Evolutionary conservation across 768 basidiomycete genomes (phyloP).

Genomic region (Boletus sensibilis): DNA sequence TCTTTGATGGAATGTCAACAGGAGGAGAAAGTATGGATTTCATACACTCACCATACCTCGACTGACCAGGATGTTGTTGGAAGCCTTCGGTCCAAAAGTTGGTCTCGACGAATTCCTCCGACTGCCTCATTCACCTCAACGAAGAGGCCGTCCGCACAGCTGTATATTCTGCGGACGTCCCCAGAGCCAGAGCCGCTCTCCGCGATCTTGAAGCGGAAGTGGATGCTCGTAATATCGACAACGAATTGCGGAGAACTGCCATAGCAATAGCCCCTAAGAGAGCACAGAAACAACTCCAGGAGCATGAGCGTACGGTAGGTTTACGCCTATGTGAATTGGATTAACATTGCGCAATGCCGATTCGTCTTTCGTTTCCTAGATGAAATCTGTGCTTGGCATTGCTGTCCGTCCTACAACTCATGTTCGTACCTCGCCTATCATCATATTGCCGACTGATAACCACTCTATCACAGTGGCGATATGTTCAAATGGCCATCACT

Average conservation of each 20-base stretch:
- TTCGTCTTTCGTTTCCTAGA: slow-evolving; percentile 36
- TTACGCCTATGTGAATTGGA: background rate
- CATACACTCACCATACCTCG: slow-evolving; percentile 25
- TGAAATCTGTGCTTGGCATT: slow-evolving; percentile 58
- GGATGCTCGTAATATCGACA: slow-evolving; percentile 41
- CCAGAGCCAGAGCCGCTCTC: slow-evolving; percentile 48
- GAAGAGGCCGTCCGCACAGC: slow-evolving; percentile 68
- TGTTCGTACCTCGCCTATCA: slow-evolving; percentile 42
- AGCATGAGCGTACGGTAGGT: slow-evolving; percentile 52
- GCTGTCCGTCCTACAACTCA: slow-evolving; percentile 66
- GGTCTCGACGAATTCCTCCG: slow-evolving; percentile 50
- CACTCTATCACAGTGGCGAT: slow-evolving; percentile 65
- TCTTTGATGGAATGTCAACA: slow-evolving; percentile 74
- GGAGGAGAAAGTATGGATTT: slow-evolving; percentile 69
- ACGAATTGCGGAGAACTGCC: slow-evolving; percentile 44
- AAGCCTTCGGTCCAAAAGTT: slow-evolving; percentile 22
- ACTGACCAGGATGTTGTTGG: slow-evolving; percentile 47
- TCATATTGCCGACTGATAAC: slow-evolving; percentile 6
- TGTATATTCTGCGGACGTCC: slow-evolving; percentile 50
- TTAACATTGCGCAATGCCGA: background rate
- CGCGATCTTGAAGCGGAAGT: slow-evolving; percentile 52
- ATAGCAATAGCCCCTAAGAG: slow-evolving; percentile 43
- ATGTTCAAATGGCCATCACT: slow-evolving; percentile 66
- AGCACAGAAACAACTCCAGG: slow-evolving; percentile 42
- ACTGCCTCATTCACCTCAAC: slow-evolving; percentile 56